Conservation (phyloP, 495 filamentous ascomycete genomes). For the Antarctomyces pellizariae region DNA sequence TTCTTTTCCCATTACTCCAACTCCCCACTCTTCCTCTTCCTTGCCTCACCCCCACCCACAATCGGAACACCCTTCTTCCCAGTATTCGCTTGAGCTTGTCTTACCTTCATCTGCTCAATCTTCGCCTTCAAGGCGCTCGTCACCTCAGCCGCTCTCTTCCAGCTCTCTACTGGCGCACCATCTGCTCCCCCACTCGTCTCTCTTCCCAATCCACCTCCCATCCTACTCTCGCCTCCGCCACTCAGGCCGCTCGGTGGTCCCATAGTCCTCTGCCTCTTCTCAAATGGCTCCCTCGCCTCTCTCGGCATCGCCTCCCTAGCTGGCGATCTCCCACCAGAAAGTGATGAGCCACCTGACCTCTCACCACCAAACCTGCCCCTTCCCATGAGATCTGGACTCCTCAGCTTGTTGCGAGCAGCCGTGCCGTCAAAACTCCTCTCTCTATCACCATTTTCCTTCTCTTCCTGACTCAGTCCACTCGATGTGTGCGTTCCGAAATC, state of each 20-base stretch:
- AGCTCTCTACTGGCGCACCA: slow-evolving; percentile 59
- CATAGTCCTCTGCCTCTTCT: slow-evolving; percentile 2
- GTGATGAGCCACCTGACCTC: slow-evolving; percentile 14
- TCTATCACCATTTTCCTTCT: slow-evolving; percentile 66
- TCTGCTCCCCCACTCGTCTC: slow-evolving; percentile 14
- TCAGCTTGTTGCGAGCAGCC: slow-evolving; percentile 25
- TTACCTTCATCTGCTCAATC: slow-evolving; percentile 60
- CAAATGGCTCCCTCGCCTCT: slow-evolving; percentile 10
- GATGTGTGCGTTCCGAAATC: slow-evolving; percentile 45
- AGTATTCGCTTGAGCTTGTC: no score
- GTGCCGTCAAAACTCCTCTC: slow-evolving; percentile 18
- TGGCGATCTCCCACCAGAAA: slow-evolving; percentile 12
- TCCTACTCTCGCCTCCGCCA: slow-evolving; percentile 10
- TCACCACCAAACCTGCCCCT: no score
- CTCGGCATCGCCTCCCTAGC: slow-evolving; percentile 7
- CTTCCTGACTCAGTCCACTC: slow-evolving; percentile 59
- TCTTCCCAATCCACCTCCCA: slow-evolving; percentile 15
- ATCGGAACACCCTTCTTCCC: no score
- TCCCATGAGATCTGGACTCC: slow-evolving; percentile 23
- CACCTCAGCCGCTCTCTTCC: slow-evolving; percentile 96
- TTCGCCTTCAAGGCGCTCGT: slow-evolving; percentile 89
- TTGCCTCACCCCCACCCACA: no score
- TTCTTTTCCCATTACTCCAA: no score
- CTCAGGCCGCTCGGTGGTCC: slow-evolving; percentile 1
- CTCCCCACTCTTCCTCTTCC: no score